phyloP scores from a whole-genome alignment of 306 rosid species.

The Vigna mungo region DNA sequence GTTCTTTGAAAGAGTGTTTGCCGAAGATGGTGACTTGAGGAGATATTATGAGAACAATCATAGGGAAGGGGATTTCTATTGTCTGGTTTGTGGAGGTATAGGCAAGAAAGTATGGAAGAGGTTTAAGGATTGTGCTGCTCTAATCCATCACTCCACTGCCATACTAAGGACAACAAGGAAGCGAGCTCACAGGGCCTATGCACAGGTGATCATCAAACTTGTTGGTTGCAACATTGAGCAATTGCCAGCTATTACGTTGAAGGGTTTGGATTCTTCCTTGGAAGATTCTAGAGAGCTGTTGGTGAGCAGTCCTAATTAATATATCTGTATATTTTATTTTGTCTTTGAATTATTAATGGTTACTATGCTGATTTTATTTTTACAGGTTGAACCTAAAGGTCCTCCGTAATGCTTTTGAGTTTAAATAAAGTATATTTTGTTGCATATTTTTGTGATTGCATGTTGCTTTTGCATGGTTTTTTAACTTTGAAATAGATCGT shows the following conservation, averaged over 20 bases:
- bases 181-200: slow-evolving; percentile 69
- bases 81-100: slow-evolving; percentile 74
- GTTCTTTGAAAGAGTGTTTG: slow-evolving; percentile 58
- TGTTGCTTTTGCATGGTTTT: neutral
- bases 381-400: slow-evolving; percentile 42
- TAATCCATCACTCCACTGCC: slow-evolving; percentile 65
- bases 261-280: slow-evolving; percentile 53
- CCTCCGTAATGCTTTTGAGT: neutral
- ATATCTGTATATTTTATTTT: neutral
- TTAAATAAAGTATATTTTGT: slow-evolving; percentile 3
- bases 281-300: slow-evolving; percentile 24
- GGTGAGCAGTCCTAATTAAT: slow-evolving; percentile 44
- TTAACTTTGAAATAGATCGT: slow-evolving; percentile 13
- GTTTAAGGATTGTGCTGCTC: slow-evolving; percentile 60
- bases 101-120: slow-evolving; percentile 66
- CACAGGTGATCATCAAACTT: slow-evolving; percentile 60
- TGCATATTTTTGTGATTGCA: neutral
- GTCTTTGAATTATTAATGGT: slow-evolving; percentile 10
- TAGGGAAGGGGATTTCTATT: slow-evolving; percentile 62
- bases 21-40: slow-evolving; percentile 61
- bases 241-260: slow-evolving; percentile 58
- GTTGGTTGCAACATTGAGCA: slow-evolving; percentile 70
- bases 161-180: slow-evolving; percentile 54
- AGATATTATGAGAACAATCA: slow-evolving; percentile 59
- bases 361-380: slow-evolving; percentile 28